Evolutionary conservation across 176 grass and related monocot species (phyloP).

Genomic region (Paspalum vaginatum): DNA sequence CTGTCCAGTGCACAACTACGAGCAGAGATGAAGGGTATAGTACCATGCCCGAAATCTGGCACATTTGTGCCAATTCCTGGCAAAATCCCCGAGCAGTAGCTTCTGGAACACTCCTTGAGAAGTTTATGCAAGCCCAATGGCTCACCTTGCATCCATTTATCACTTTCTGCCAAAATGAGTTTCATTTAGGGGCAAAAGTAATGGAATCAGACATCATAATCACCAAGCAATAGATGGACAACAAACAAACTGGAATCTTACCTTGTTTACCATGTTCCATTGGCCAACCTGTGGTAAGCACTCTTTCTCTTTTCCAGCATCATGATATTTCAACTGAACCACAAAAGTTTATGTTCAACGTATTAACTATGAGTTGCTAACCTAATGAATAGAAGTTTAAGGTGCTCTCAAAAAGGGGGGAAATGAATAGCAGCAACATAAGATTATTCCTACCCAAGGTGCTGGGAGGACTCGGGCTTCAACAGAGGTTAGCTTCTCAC

Average conservation of each 20-base stretch:
- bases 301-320: slow-evolving; percentile 97
- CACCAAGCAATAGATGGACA: not conserved
- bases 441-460: slow-evolving; percentile 71
- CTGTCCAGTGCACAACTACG: not conserved
- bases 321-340: slow-evolving; percentile 89
- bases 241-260: slow-evolving; percentile 25
- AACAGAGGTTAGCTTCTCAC: slow-evolving; percentile 90
- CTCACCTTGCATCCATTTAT: slow-evolving; percentile 92
- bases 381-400: slow-evolving; percentile 18
- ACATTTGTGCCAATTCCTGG: slow-evolving; percentile 97
- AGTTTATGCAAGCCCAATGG: slow-evolving; percentile 98
- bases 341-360: slow-evolving; percentile 12
- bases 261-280: slow-evolving; percentile 99
- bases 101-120: slow-evolving; percentile 97
- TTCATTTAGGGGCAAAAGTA: slow-evolving; percentile 1
- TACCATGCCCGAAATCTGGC: slow-evolving; percentile 99
- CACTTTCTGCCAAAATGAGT: slow-evolving; percentile 74
- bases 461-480: slow-evolving; percentile 98
- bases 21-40: slow-evolving; percentile 29
- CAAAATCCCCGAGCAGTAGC: slow-evolving; percentile 91
- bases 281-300: slow-evolving; percentile 98
- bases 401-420: not conserved
- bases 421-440: slow-evolving; percentile 27
- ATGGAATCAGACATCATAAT: not conserved
- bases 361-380: slow-evolving; percentile 10